These are phyloP conservation scores for Lachnellula suecica DNA, from an alignment of 2,329 filamentous ascomycete genomes.

Conservation along the genomic window DNA sequence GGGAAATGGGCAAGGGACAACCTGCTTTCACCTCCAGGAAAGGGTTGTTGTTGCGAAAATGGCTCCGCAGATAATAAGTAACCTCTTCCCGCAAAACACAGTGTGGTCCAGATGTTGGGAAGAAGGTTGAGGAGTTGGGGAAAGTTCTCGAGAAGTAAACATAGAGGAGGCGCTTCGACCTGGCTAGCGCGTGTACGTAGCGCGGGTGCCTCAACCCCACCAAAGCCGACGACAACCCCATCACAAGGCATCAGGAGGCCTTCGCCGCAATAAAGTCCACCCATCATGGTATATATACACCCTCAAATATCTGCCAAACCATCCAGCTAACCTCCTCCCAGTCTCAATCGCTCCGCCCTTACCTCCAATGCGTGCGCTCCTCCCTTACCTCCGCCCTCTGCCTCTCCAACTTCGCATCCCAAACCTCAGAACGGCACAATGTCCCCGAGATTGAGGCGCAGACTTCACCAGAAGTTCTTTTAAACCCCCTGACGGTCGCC, in stretches of 20 bases:
- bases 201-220: constrained; percentile 20
- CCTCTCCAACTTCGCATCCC: constrained; percentile 95
- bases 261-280: constrained; percentile 4
- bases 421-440: constrained; percentile 95
- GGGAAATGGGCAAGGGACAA: background rate
- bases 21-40: background rate
- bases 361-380: constrained; percentile 93
- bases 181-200: constrained; percentile 11
- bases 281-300: constrained; percentile 20
- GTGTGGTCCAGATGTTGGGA: background rate
- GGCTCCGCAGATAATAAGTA: background rate
- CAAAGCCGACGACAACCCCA: constrained; percentile 25
- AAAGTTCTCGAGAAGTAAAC: background rate
- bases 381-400: constrained; percentile 92
- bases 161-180: background rate
- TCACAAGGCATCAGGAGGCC: constrained; percentile 11
- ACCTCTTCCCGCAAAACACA: no score
- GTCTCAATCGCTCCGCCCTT: constrained; percentile 97
- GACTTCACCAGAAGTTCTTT: constrained; percentile 87
- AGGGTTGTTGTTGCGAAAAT: no score
- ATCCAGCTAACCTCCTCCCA: constrained; percentile 30
- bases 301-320: background rate
- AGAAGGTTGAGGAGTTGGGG: background rate
- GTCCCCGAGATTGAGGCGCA: constrained; percentile 95
- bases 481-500: constrained; percentile 87